phyloP scores from a whole-genome alignment of 495 filamentous ascomycete species.

The Articulospora tetracladia region DNA sequence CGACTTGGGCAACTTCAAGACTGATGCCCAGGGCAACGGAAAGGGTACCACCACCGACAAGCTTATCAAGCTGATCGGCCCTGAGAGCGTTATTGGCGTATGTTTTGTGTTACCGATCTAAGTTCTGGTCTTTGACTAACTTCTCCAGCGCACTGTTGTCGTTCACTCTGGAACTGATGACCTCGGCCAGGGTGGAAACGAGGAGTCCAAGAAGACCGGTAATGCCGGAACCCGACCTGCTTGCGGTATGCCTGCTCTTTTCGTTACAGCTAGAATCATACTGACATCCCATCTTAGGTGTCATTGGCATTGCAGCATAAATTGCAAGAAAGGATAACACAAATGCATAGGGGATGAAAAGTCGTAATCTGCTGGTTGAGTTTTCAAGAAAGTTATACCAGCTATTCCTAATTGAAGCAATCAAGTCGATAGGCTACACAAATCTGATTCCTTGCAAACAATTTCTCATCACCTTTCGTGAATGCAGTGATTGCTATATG shows the following conservation, averaged over 20 bases:
- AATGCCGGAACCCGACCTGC: slow-evolving; percentile 91
- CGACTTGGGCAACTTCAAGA: slow-evolving; percentile 95
- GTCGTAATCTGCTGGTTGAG: not conserved
- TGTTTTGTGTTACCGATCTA: no score
- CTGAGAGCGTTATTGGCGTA: slow-evolving; percentile 93
- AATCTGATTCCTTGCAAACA: not conserved
- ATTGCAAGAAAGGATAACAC: not conserved
- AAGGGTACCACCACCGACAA: slow-evolving; percentile 71
- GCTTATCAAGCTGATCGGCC: slow-evolving; percentile 89
- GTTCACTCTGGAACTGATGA: slow-evolving; percentile 94
- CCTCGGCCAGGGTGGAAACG: slow-evolving; percentile 81
- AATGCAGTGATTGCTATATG: no score
- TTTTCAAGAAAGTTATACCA: not conserved
- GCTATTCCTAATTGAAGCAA: not conserved
- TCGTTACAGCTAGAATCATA: not conserved
- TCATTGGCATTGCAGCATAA: slow-evolving; percentile 80
- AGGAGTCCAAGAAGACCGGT: slow-evolving; percentile 96
- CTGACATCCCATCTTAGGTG: slow-evolving; percentile 45
- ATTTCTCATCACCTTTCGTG: no score
- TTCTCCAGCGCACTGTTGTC: slow-evolving; percentile 79
- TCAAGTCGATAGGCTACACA: not conserved
- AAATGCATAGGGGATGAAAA: not conserved
- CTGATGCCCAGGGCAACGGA: slow-evolving; percentile 85
- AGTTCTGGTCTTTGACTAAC: slow-evolving; percentile 21
- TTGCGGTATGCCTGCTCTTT: slow-evolving; percentile 60